phyloP scores from a whole-genome alignment of 441 rosid genomes.

The Gossypium gossypioides region DNA sequence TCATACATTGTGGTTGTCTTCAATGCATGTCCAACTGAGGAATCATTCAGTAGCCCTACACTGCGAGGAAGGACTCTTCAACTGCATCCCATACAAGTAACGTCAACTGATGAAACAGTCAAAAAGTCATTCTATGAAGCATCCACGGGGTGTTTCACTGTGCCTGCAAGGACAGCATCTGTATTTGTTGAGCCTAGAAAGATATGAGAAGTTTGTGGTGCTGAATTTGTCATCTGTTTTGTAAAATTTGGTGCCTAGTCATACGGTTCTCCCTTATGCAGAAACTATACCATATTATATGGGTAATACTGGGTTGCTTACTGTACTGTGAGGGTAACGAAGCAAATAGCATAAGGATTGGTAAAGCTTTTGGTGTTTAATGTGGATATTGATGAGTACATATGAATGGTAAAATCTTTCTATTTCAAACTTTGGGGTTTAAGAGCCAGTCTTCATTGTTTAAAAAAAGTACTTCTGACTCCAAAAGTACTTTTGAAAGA shows the following conservation, averaged over 20 bases:
- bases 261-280: not conserved
- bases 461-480: too few relatives aligned
- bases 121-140: constrained; percentile 55
- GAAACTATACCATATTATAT: not conserved
- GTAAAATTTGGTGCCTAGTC: not conserved
- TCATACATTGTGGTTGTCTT: constrained; percentile 58
- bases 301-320: not conserved
- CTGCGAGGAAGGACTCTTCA: constrained; percentile 43
- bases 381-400: not conserved
- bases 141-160: constrained; percentile 43
- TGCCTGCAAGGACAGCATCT: constrained; percentile 56
- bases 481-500: too few relatives aligned
- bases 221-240: not conserved
- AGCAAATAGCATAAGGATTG: not conserved
- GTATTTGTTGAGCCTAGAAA: constrained; percentile 59
- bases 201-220: constrained; percentile 12
- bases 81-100: constrained; percentile 84
- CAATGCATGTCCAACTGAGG: constrained; percentile 57
- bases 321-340: not conserved
- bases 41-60: constrained; percentile 38
- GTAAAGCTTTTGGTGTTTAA: not conserved
- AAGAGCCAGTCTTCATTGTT: too few relatives aligned
- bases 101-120: constrained; percentile 50
- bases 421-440: not conserved
- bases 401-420: not conserved